Base-by-base conservation (phyloP, 805 yeast genomes). In the Kluyveromyces dobzhanskii region DNA sequence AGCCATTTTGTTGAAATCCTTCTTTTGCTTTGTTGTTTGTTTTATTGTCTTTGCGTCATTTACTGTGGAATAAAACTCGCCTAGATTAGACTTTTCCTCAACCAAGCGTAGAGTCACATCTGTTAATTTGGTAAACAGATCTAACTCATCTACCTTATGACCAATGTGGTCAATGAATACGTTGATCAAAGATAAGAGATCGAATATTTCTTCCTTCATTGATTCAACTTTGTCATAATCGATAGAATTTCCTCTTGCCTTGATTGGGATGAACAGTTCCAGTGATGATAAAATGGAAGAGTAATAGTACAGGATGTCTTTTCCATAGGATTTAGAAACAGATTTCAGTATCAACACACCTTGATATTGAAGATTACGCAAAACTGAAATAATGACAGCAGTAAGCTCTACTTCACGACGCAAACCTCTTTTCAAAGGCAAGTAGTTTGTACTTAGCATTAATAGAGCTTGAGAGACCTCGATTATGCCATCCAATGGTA, bases 401-500 rank as follows among this genome's bases (percentile, higher is more conserved):
- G 69, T 73, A 31, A 78, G 59, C 8, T 65, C 61, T 7, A 61
- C 64, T 50, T 79, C 81, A 44, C 80, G 67, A 42, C 81, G 69
- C 44, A 67, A 37, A 18, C 79, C 85, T 35, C 71, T 66, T 47
- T 71, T 74, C 51, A 79, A 67, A 2, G 77, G 67, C 27, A 78
- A 59, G 44, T 74, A 76, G 38, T 68, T 73, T 11, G 71, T 59
- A 46, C 78, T 76, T 42, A 85, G 57, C 13, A 78, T 67, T 42
- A 75, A 58, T 12, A 80, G 51, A 10, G 78, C 60, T 49, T 81
- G 86, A 17, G 69, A 63, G 35, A 79, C 43, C 7, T 65, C 54
- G 4, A 80, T 52, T 3, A 81, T 53, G 32, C 62, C 50, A 1
- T 90, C 88, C 11, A 85, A 45, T 3, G 94, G 92, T 6, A 83